A percentile compares a stretch with the other conserved stretches of the same genome.
phyloP scores from a whole-genome alignment of 441 rosid species.

The Macaranga tanarius region DNA sequence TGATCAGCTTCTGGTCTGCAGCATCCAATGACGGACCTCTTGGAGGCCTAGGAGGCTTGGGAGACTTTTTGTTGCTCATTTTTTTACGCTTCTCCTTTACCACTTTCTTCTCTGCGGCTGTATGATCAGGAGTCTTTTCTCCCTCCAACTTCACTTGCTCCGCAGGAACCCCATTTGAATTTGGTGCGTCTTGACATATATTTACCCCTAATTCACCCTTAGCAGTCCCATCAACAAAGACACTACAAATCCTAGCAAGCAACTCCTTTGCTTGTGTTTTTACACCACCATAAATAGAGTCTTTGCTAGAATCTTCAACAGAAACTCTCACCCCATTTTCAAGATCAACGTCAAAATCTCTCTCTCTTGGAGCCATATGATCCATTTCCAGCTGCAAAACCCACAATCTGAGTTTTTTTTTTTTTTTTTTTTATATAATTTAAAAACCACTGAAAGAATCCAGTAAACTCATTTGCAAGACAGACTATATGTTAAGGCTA shows the following conservation, averaged over 20 bases:
- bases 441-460: too few relatives aligned
- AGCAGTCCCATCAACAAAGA: conserved; percentile 29
- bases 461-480: too few relatives aligned
- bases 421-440: too few relatives aligned
- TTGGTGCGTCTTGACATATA: conserved; percentile 23
- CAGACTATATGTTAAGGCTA: conserved; percentile 13
- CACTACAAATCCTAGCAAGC: conserved; percentile 36
- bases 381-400: conserved; percentile 31
- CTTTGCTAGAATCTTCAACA: conserved; percentile 33
- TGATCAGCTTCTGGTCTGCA: conserved; percentile 76
- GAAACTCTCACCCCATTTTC: conserved; percentile 48
- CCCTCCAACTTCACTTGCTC: conserved; percentile 34
- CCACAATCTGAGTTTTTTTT: conserved; percentile 14
- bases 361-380: conserved; percentile 23
- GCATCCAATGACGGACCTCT: conserved; percentile 82
- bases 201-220: conserved; percentile 34
- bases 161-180: conserved; percentile 22
- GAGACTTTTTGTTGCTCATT: conserved; percentile 52
- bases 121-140: conserved; percentile 31
- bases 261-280: conserved; percentile 34
- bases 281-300: conserved; percentile 16
- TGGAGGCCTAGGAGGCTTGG: conserved; percentile 93
- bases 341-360: conserved; percentile 59
- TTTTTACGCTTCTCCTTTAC: conserved; percentile 63
- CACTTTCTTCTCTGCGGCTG: conserved; percentile 41